Evolutionary conservation across 345 rosid species (phyloP), one percentile per base, ranked within the genome.

Genomic region (Salix arbutifolia): DNA sequence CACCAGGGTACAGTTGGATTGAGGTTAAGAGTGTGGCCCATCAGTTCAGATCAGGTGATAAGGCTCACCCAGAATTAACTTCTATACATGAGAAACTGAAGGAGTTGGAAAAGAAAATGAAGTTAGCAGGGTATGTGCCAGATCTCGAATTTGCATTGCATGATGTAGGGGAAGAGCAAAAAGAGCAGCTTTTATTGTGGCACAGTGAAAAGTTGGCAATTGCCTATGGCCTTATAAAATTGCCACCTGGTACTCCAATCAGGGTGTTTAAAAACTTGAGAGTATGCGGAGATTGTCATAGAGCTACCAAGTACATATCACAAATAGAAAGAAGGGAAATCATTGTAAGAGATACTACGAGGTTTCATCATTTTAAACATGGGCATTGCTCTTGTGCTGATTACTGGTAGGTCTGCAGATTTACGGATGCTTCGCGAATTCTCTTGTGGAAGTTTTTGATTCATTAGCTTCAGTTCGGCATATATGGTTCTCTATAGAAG

Each of bases 141-240:
- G 89, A 87, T 72, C 91, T 93, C 31, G 96, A 95, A 74, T 95
- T 74, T 79, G 97, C 90, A n/a, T 78, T 91, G 67, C 94, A 90
- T 74, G 86, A 91, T 69, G 91, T 93, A 30, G 96, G 84, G 12
- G 81, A 88, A 75, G 94, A 89, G 69, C 86, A 83, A 78, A 90
- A 91, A 73, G 91, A 81, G 82, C 88, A 86, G 86, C 86, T 92
- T 69, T 78, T 94, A 79, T 76, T 89, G 60, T 76, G 89, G 87
- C 98, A 94, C 72, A 90, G 98, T 65, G 98, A 94, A 81, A 92
- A 90, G 84, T 65, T 92, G 78, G 97, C 98, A 2, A 87, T 92
- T 77, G 92, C 97, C 70, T 87, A 85, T 64, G 98, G 92, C 61
- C 87, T 92, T 23, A 58, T 94, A 28, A 89, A 85, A n/a, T 75